Base-by-base conservation (phyloP, 441 rosid genomes). In the Daphne laureola region DNA sequence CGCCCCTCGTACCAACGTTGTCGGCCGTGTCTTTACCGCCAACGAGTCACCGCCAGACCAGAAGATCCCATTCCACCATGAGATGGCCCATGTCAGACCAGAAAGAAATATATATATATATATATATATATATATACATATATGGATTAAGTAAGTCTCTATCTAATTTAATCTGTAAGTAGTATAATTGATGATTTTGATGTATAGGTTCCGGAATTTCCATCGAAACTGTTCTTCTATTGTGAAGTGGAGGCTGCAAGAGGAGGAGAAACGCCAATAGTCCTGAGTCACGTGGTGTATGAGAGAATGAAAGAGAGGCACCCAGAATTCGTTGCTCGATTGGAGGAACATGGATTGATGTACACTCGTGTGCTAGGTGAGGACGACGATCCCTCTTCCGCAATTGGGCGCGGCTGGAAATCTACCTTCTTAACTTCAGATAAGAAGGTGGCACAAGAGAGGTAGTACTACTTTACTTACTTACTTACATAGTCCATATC, bases 321-420 rank as follows among this genome's bases (percentile, higher is more conserved):
- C 60, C 84, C 91, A 0, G 86, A 80, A 26, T 87, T 91, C 41
- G 96, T 91, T 17, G 66, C 44, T 36, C 65, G 68, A 51, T 61
- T 91, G 41, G 95, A 88, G 69, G 71, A 75, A 27, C 79, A 79
- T 58, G 98, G 93, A 14, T 62, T 91, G 70, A 31, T 87, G 12
- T 91, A 87, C 44, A 78, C 65, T 7, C 75, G 93, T 54, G 77
- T 91, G 11, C 61, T 85, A 51, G 90, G 90, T 7, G 98, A 91
- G 60, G 89, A 70, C 4, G 96, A 87, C 52, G 83, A 91, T 57
- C 95, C 93, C 12, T 80, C 96, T 0, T 91, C 98, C 7, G 87
- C 96, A 3, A 87, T 91, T 58, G 98, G 98, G 15, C 90, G 96
- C 4, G 93, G 96, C 4, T 91, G 98, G 98, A 87, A 91, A 70